Conservation (phyloP, 495 filamentous ascomycete genomes). For the Aspergillus indologenus region DNA sequence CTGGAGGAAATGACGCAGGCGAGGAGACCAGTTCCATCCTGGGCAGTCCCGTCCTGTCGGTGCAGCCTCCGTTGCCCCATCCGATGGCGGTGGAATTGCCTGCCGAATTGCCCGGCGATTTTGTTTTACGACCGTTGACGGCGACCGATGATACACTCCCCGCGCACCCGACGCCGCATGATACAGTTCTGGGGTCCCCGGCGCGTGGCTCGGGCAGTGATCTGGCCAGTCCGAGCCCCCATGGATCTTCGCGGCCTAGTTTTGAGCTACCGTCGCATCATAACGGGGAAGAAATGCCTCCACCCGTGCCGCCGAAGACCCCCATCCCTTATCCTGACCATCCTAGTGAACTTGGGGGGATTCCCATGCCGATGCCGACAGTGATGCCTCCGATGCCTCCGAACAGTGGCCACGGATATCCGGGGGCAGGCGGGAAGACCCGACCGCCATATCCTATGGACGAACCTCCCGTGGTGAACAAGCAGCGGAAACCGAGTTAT, state of each 20-base stretch:
- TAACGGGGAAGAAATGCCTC: conserved; percentile 52
- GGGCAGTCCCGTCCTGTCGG: conserved; percentile 23
- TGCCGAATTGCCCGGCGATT: conserved; percentile 48
- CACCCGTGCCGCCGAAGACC: conserved; percentile 82
- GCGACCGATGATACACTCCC: conserved; percentile 32
- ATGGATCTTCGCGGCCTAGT: conserved; percentile 44
- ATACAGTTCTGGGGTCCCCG: conserved; percentile 23
- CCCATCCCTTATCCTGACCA: conserved; percentile 59
- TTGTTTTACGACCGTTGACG: conserved; percentile 31
- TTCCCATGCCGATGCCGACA: conserved; percentile 34
- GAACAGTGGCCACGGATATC: conserved; percentile 9
- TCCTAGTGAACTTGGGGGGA: conserved; percentile 28
- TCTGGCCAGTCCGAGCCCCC: conserved; percentile 29
- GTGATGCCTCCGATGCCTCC: conserved; percentile 18
- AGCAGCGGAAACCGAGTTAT: conserved; percentile 81
- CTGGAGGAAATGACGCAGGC: conserved; percentile 6
- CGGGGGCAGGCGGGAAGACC: conserved; percentile 26
- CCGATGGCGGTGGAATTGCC: conserved; percentile 62
- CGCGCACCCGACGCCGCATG: conserved; percentile 34
- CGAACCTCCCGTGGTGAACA: conserved; percentile 77
- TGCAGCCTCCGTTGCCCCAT: conserved; percentile 38
- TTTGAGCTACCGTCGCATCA: conserved; percentile 30
- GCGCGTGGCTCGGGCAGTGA: conserved; percentile 42
- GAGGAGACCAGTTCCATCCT: conserved; percentile 17
- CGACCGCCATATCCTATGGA: conserved; percentile 77